Base-by-base conservation (phyloP, 2,329 filamentous ascomycete species). In the Graphilbum sp. region DNA sequence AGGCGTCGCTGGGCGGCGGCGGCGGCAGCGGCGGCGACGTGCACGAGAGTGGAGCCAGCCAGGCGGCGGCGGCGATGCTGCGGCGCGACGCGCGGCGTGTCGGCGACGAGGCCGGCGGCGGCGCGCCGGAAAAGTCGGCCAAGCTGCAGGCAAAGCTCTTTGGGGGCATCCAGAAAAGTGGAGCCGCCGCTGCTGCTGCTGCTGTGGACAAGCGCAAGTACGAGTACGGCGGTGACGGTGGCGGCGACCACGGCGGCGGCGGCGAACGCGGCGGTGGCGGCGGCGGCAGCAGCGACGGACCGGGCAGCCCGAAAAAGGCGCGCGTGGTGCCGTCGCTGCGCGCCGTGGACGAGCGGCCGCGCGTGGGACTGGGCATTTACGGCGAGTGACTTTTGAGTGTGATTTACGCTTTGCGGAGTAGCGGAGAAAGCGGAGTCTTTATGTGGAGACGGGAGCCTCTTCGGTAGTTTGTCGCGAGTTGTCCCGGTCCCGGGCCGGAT, bases 1-100 rank as follows among this genome's bases (percentile, higher is more conserved):
- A 23, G 20, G 27, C 27, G 24, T 31, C 35, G 27, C 27, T 8
- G 27, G 6, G 27, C 27, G 27, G 10, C 27, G 27, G 15, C 10
- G 15, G 27, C 27, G 27, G 27, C 46, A 43, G 36, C n/a, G 49
- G 52, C 17, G 57, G 59, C 9, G 74, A 79, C 32, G 58, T 86
- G 0, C 69, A 66, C 25, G 79, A 79, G 49, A 85, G 79, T 41
- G 80, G 83, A 50, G 83, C 84, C 9, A 87, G 79, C 49, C 79
- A 82, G 45, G 74, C 75, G 33, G 84, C 85, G 2, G 76, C 78
- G 2, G 76, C 75, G 46, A 75, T 88, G 74, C 66, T 84, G 44
- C 76, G 79, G 15, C 67, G 72, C 29, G 65, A 72, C 36, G 58
- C 67, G 2, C 10, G 13, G 13, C 56, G 61, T 20, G 63, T 66